Evolutionary conservation across 768 basidiomycete species (phyloP), one percentile per base, ranked within the genome.

Genomic region (Pisolithus microcarpus): DNA sequence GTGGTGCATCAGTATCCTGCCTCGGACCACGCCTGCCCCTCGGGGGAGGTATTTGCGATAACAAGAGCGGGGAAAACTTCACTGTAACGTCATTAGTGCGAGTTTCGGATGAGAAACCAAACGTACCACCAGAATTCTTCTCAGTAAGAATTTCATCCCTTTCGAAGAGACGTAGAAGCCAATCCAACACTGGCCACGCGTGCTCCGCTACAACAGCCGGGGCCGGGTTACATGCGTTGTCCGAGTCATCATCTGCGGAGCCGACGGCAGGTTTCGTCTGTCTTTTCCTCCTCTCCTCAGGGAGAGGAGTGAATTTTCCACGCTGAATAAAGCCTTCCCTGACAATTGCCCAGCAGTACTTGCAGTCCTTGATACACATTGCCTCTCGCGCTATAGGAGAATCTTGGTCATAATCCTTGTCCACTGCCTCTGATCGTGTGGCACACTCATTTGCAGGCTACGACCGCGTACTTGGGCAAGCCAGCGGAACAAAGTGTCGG

Each of bases 161-260:
- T 60, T 91, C 85, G 56, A 87, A 87, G 18, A 89, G 56, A 19
- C 67, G 61, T 10, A 91, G 49, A 0, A 89, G 56, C 83, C 84
- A 89, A 19, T 80, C 77, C n/a, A 91, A 72, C 38, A 83, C 61
- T 28, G 78, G 74, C 87, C 88, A 91, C 5, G 85, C 80, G 53
- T 82, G 70, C 43, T 78, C 74, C 21, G 78, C 79, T 21, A 89
- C 75, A 10, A 75, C 60, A 43, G 57, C 51, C 19, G 63, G 63
- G 42, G 34, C 23, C 3, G 48, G 48, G n/a, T n/a, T 47, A 18
- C 19, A 38, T 49, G 30, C 48, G 50, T 55, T 56, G 30, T 59
- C 64, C 48, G 60, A 58, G 49, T 61, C 59, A 4, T 58, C 52
- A 5, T 59, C 63, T 18, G 55, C 51, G n/a, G 69, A 59, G 37